Percentiles rank a stretch among this genome's conserved stretches.
phyloP scores from a whole-genome alignment of 192 early-diverging fungal species.

The Coemansia guatemalensis region DNA sequence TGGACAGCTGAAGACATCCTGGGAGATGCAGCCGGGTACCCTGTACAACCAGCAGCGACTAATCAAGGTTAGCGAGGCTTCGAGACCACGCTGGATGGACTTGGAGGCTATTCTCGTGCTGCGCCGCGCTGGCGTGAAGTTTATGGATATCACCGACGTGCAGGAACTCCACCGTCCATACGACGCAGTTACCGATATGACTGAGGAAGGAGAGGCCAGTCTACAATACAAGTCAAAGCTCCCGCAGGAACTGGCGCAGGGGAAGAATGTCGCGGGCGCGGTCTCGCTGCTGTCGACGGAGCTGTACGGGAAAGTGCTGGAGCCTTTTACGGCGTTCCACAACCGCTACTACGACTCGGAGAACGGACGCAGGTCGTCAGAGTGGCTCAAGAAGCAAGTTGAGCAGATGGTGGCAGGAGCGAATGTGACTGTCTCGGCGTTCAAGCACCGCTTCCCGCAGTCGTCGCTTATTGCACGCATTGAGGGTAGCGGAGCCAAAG shows the following conservation, averaged over 20 bases:
- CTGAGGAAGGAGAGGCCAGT: background rate
- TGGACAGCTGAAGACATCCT: slow-evolving; percentile 4
- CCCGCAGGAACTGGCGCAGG: slow-evolving; percentile 57
- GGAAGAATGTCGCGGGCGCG: slow-evolving; percentile 61
- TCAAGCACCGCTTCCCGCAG: slow-evolving; percentile 82
- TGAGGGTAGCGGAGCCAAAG: slow-evolving; percentile 54
- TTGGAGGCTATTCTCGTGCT: slow-evolving; percentile 65
- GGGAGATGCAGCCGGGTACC: slow-evolving; percentile 26
- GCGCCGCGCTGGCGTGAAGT: slow-evolving; percentile 63
- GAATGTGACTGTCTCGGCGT: slow-evolving; percentile 70
- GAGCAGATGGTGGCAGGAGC: slow-evolving; percentile 40
- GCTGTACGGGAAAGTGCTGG: slow-evolving; percentile 69
- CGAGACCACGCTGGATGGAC: slow-evolving; percentile 59
- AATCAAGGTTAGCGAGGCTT: slow-evolving; percentile 57
- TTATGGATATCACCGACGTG: slow-evolving; percentile 88
- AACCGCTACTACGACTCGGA: slow-evolving; percentile 88
- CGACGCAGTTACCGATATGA: background rate
- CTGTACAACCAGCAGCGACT: slow-evolving; percentile 52
- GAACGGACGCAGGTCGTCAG: slow-evolving; percentile 63
- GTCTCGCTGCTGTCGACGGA: slow-evolving; percentile 63
- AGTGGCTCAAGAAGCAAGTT: slow-evolving; percentile 69
- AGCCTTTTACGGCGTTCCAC: slow-evolving; percentile 76
- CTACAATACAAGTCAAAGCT: slow-evolving; percentile 27
- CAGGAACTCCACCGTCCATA: slow-evolving; percentile 44
- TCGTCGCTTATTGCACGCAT: slow-evolving; percentile 83